A percentile compares a stretch with the other conserved stretches of the same genome.
phyloP scores from a whole-genome alignment of 306 rosid genomes.

The Astragalus membranaceus region DNA sequence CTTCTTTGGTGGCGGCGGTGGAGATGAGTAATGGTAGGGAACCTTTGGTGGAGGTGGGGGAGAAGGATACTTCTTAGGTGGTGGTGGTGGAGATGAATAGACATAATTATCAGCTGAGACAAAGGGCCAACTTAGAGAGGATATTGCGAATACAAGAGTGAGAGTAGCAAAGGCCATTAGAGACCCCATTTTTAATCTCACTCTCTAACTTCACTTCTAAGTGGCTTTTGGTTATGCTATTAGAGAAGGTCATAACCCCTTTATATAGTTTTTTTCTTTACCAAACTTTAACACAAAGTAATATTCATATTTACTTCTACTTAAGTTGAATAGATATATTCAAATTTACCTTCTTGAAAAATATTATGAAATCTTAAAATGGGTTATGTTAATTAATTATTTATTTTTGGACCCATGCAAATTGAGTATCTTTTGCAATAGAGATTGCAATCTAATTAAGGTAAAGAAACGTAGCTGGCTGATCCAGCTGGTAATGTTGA shows the following conservation, averaged over 20 bases:
- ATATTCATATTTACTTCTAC: background rate
- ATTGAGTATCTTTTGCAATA: background rate
- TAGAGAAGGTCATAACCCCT: background rate
- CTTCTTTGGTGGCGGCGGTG: background rate
- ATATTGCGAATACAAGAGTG: constrained; percentile 34
- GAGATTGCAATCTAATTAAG: background rate
- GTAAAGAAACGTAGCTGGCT: background rate
- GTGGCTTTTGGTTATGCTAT: background rate
- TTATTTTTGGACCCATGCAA: background rate
- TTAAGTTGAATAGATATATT: background rate
- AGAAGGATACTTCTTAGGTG: background rate
- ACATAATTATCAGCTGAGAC: constrained; percentile 32
- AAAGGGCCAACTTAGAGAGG: constrained; percentile 30
- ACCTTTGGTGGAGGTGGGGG: background rate
- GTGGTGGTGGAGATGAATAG: constrained; percentile 48
- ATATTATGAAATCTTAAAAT: no score
- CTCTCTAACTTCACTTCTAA: background rate
- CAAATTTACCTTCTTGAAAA: background rate
- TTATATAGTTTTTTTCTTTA: background rate
- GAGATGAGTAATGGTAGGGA: background rate
- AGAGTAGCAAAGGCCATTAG: constrained; percentile 34
- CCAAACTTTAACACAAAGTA: background rate
- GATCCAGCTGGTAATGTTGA: background rate
- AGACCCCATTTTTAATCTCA: constrained; percentile 38
- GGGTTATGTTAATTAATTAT: background rate